These are phyloP conservation scores for Wallacemonas collosoma DNA, from an alignment of 208 protist species.

Conservation along the genomic window DNA sequence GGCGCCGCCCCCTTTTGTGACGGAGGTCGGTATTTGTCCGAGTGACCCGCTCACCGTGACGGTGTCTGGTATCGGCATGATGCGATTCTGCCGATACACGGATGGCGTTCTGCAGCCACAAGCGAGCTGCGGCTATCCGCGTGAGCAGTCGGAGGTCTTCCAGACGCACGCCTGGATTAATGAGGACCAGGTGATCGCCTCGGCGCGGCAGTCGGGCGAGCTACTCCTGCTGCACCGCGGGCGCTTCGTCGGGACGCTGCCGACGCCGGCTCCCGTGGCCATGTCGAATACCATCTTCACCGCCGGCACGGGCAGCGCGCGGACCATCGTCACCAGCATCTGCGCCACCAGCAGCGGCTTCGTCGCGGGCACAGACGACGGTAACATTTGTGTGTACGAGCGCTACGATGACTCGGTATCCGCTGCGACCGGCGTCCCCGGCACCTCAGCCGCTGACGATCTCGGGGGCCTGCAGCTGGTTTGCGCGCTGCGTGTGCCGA, in stretches of 20 bases:
- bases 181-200: constrained; percentile 78
- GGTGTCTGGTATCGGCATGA: constrained; percentile 90
- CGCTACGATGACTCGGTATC: constrained; percentile 4
- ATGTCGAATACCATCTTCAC: constrained; percentile 17
- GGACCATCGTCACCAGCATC: constrained; percentile 46
- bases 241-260: constrained; percentile 50
- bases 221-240: constrained; percentile 84
- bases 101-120: constrained; percentile 87
- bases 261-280: constrained; percentile 27
- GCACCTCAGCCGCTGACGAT: not conserved
- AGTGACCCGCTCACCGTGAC: constrained; percentile 86
- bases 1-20: constrained; percentile 38
- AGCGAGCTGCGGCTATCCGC: constrained; percentile 44
- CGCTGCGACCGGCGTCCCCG: not conserved
- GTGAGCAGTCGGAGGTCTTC: constrained; percentile 80
- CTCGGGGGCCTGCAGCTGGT: constrained; percentile 7
- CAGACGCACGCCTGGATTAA: constrained; percentile 91
- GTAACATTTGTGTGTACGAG: constrained; percentile 80
- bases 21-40: constrained; percentile 81
- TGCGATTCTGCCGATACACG: constrained; percentile 91
- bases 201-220: constrained; percentile 76
- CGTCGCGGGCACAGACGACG: constrained; percentile 66
- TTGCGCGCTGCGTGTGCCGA: constrained; percentile 18
- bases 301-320: not conserved
- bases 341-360: constrained; percentile 59